A percentile compares a stretch with the other conserved stretches of the same genome.
These are phyloP conservation scores for Hyphopichia burtonii DNA, from an alignment of 1,139 yeast species.

Conservation along the genomic window DNA sequence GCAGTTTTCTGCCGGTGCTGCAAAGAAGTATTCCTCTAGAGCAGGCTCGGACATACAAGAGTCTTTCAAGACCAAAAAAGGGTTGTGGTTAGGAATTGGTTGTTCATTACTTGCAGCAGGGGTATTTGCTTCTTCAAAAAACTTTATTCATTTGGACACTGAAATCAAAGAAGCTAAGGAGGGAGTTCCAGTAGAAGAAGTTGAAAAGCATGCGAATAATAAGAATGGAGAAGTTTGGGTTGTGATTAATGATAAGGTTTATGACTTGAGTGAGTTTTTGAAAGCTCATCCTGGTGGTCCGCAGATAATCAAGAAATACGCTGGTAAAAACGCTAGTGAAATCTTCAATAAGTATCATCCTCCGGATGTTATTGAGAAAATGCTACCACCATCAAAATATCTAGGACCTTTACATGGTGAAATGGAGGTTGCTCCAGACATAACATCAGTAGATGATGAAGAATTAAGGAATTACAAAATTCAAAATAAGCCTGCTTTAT, in stretches of 20 bases:
- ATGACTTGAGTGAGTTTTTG: constrained; percentile 27
- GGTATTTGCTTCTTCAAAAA: neutral
- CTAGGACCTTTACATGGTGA: constrained; percentile 13
- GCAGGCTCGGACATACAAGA: neutral
- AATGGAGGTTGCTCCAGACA: constrained; percentile 5
- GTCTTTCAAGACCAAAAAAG: no score
- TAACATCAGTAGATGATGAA: constrained; percentile 6
- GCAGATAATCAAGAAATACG: constrained; percentile 20
- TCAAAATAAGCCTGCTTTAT: constrained; percentile 51
- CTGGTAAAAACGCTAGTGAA: constrained; percentile 26
- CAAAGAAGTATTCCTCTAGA: neutral
- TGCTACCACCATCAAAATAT: constrained; percentile 8
- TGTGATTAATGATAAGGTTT: constrained; percentile 25
- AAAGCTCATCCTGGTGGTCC: constrained; percentile 28
- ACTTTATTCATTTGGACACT: neutral
- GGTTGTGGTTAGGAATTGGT: neutral
- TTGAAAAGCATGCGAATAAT: constrained; percentile 9
- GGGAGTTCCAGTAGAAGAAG: constrained; percentile 6
- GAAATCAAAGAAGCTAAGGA: neutral
- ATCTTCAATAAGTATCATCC: constrained; percentile 13
- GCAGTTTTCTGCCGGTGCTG: neutral
- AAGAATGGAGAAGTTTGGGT: constrained; percentile 19
- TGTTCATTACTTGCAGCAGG: neutral
- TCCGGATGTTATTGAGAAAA: constrained; percentile 1
- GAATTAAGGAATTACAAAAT: constrained; percentile 16